Conservation (phyloP, 2,329 filamentous ascomycete species). For the Arthroderma sp. region DNA sequence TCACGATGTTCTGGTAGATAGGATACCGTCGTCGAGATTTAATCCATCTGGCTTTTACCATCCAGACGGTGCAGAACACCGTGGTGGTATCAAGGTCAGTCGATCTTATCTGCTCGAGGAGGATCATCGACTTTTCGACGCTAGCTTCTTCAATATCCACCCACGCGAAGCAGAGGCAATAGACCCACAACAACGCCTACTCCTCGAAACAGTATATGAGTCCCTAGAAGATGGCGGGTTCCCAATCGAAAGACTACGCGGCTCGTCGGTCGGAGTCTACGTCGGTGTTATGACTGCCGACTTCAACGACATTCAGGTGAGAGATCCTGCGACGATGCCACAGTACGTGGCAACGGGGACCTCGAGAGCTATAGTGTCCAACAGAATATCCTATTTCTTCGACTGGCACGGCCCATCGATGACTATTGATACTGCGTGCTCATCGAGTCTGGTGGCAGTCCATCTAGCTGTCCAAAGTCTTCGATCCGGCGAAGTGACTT, state of each 20-base stretch:
- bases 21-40: slow-evolving; percentile 3
- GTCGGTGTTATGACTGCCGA: slow-evolving; percentile 20
- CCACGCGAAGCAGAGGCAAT: slow-evolving; percentile 67
- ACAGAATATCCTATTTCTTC: slow-evolving; percentile 7
- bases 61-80: background rate
- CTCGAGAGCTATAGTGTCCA: slow-evolving; percentile 12
- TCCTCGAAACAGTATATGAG: slow-evolving; percentile 64
- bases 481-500: slow-evolving; percentile 11
- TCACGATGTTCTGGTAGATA: slow-evolving; percentile 4
- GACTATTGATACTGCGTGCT: slow-evolving; percentile 8
- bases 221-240: slow-evolving; percentile 70
- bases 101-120: background rate
- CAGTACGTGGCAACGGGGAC: slow-evolving; percentile 18
- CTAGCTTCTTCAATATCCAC: slow-evolving; percentile 31
- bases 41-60: background rate
- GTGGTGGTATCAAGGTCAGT: background rate
- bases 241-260: slow-evolving; percentile 53
- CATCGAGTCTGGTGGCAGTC: slow-evolving; percentile 3
- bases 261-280: slow-evolving; percentile 22
- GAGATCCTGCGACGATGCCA: slow-evolving; percentile 12
- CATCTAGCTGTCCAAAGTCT: slow-evolving; percentile 5
- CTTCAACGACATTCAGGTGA: slow-evolving; percentile 15
- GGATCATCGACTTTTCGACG: slow-evolving; percentile 15
- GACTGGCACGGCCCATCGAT: slow-evolving; percentile 7
- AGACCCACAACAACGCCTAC: slow-evolving; percentile 68